Evolutionary conservation across 208 protist species (phyloP), one percentile per base, ranked within the genome.

Genomic region (Borovskyia barvae): DNA sequence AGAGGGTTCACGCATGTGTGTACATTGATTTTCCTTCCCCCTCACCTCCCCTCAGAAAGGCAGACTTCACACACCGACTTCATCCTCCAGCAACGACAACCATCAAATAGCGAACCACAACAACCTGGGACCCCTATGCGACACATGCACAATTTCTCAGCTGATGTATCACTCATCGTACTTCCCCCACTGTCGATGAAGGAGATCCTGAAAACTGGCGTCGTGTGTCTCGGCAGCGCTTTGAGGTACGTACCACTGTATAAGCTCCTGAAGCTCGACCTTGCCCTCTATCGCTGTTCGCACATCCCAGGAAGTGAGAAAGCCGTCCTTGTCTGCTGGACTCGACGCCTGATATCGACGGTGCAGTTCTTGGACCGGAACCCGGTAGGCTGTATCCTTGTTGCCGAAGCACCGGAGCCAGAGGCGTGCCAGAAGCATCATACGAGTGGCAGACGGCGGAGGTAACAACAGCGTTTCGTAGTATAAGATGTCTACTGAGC

Each of bases 291-390:
- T 30, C 11, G 80, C 88, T 9, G 24, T 50, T 3, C 84, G 76
- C 26, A 91, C 82, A 65, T 96, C 87, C 85, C 86, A 96, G 29
- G 86, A 71, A 32, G 51, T 74, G 14, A 92, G 70, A 53, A 96
- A 96, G 17, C 32, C 73, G 54, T 84, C 74, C 40, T 85, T 79
- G 52, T 87, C 85, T 17, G 74, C 67, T n/a, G 75, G 77, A 51
- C 77, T 67, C 14, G 75, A 78, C n/a, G 80, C 72, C 11, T 68
- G 28, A 60, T 85, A 92, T 15, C 33, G 33, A 1, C 64, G 70
- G 53, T 92, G 85, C 19, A 94, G 59, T 39, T 76, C 77, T 20
- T 80, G 47, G 63, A 92, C 76, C 14, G 89, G 80, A 17, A 87
- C 61, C 3, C 63, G 40, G 19, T 78, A 70, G 28, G 52, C 41